A percentile compares a stretch with the other conserved stretches of the same genome.
These are phyloP conservation scores for Cymodocea nodosa DNA, from an alignment of 116 monocot genomes.

Conservation along the genomic window DNA sequence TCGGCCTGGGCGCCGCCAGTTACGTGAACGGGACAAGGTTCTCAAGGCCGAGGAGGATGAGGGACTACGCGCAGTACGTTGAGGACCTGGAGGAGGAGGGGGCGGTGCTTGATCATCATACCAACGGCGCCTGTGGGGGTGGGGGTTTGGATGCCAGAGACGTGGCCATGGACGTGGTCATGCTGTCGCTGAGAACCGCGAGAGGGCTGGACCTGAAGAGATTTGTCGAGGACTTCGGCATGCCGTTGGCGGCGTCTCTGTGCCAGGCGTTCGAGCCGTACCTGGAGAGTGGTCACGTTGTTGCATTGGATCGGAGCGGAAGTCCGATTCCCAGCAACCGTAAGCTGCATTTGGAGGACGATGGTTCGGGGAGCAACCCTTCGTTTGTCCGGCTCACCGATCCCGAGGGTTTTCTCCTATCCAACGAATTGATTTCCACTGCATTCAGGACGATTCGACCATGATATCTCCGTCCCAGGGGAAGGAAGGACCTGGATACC, in stretches of 20 bases:
- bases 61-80: constrained; percentile 64
- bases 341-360: constrained; percentile 11
- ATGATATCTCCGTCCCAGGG: too few relatives aligned
- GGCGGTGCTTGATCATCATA: neutral
- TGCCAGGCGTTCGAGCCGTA: constrained; percentile 37
- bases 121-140: too few relatives aligned
- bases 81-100: constrained; percentile 45
- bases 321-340: constrained; percentile 5
- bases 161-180: constrained; percentile 80
- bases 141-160: constrained; percentile 25
- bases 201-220: constrained; percentile 52
- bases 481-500: too few relatives aligned
- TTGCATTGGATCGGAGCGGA: constrained; percentile 39
- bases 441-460: constrained; percentile 44
- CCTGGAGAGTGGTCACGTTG: constrained; percentile 49
- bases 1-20: constrained; percentile 83
- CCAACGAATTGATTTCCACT: constrained; percentile 81
- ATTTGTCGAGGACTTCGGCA: constrained; percentile 39
- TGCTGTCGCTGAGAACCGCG: constrained; percentile 89
- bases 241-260: constrained; percentile 13
- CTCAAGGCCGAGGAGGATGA: constrained; percentile 64
- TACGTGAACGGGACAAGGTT: constrained; percentile 53
- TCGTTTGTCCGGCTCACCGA: constrained; percentile 60
- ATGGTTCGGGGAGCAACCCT: neutral
- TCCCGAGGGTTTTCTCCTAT: constrained; percentile 89